A percentile compares a stretch with the other conserved stretches of the same genome.
These are phyloP conservation scores for Emiliania huxleyi DNA, from an alignment of 78 protist genomes.

Conservation along the genomic window DNA sequence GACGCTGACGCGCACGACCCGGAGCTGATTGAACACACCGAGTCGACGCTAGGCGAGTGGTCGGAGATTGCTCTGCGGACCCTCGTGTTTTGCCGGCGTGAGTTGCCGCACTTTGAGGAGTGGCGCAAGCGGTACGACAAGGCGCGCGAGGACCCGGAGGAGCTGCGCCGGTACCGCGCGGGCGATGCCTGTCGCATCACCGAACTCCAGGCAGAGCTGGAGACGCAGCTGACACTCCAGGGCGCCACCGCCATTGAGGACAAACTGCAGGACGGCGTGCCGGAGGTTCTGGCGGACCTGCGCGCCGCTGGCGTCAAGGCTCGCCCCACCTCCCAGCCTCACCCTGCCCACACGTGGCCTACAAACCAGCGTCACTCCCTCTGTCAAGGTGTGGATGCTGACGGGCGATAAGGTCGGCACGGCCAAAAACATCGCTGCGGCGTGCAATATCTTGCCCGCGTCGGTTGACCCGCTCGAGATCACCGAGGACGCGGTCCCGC, in stretches of 20 bases:
- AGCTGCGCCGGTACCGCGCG: neutral
- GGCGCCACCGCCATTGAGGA: conserved; percentile 27
- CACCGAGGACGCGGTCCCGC: neutral
- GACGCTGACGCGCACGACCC: neutral
- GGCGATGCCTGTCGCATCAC: neutral
- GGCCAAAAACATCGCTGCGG: neutral
- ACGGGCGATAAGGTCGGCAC: conserved; percentile 79
- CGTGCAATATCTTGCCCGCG: neutral
- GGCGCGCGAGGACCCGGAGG: neutral
- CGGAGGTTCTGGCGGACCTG: conserved; percentile 35
- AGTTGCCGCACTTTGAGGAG: neutral
- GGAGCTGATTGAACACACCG: no score
- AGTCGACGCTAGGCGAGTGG: neutral
- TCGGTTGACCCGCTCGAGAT: neutral
- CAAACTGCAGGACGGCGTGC: conserved; percentile 54
- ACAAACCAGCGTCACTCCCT: no score
- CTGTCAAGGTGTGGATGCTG: conserved; percentile 58
- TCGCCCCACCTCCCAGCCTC: neutral
- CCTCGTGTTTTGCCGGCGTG: neutral
- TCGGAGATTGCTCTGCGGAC: conserved; percentile 84
- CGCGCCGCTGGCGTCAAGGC: conserved; percentile 16
- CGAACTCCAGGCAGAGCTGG: neutral
- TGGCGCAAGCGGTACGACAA: neutral
- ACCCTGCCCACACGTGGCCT: no score
- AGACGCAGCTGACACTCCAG: neutral